Evolutionary conservation across 192 early-diverging fungal genomes (phyloP).

Genomic region (Backusella tuberculispora): DNA sequence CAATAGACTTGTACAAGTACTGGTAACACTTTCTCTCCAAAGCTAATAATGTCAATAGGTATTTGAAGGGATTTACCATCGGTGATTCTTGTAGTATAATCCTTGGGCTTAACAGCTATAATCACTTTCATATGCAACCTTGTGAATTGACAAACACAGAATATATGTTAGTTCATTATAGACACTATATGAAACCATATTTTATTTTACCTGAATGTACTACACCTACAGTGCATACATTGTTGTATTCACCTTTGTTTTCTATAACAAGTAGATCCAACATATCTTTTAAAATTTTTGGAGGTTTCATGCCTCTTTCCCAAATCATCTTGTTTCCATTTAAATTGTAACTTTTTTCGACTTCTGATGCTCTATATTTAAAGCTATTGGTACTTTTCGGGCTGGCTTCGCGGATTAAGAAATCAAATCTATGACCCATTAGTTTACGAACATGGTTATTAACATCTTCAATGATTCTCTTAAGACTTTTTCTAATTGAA

Average conservation of each 20-base stretch:
- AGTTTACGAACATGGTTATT: not conserved
- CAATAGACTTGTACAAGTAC: conserved; percentile 2
- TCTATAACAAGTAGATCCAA: conserved; percentile 9
- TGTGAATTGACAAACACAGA: not conserved
- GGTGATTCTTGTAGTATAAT: not conserved
- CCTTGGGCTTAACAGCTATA: not conserved
- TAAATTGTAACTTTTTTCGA: conserved; percentile 13
- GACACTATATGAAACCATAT: not conserved
- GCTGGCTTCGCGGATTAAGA: not conserved
- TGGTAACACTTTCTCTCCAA: not conserved
- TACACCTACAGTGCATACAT: conserved; percentile 14
- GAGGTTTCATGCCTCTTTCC: not conserved
- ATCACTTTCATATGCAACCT: not conserved
- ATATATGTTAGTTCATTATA: not conserved
- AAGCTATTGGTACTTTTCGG: conserved; percentile 13
- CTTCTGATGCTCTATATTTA: conserved; percentile 10
- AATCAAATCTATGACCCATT: conserved; percentile 19
- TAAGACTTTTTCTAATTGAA: conserved; percentile 11
- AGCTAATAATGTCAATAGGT: not conserved
- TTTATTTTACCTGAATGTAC: conserved; percentile 9
- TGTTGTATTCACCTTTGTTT: not conserved
- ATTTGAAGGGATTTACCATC: not conserved
- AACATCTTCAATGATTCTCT: conserved; percentile 12
- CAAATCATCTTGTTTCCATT: not conserved
- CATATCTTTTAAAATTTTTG: conserved; percentile 20